Evolutionary conservation across 306 rosid genomes (phyloP).

Genomic region (Cucumis sativus): DNA sequence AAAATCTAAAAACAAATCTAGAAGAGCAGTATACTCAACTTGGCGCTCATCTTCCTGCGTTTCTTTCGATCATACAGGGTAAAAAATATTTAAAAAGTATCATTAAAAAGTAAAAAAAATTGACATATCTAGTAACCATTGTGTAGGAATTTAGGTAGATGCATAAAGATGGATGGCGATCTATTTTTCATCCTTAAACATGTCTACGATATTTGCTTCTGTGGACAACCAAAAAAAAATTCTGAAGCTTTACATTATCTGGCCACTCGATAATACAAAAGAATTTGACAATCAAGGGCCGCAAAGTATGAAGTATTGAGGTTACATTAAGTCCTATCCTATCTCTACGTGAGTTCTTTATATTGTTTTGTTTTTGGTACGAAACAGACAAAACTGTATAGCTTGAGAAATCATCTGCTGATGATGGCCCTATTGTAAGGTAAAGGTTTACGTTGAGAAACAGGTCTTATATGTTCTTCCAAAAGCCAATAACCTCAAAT

Average conservation of each 20-base stretch:
- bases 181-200: too few relatives aligned
- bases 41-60: too few relatives aligned
- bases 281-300: background rate
- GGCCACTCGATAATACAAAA: background rate
- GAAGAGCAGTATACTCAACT: background rate
- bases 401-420: background rate
- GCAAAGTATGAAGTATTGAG: background rate
- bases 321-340: background rate
- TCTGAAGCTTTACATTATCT: background rate
- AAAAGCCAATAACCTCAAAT: background rate
- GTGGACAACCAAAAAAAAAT: background rate
- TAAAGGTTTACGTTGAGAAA: background rate
- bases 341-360: background rate
- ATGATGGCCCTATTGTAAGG: background rate
- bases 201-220: background rate
- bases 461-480: background rate
- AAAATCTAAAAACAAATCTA: background rate
- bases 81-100: too few relatives aligned
- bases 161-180: too few relatives aligned
- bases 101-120: too few relatives aligned
- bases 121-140: too few relatives aligned
- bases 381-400: background rate
- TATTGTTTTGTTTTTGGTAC: background rate
- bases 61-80: too few relatives aligned
- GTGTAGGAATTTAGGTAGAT: too few relatives aligned